Percentiles rank a stretch among this genome's conserved stretches.
Conservation (phyloP, 805 yeast species). For the Aciculoconidium aculeatum region DNA sequence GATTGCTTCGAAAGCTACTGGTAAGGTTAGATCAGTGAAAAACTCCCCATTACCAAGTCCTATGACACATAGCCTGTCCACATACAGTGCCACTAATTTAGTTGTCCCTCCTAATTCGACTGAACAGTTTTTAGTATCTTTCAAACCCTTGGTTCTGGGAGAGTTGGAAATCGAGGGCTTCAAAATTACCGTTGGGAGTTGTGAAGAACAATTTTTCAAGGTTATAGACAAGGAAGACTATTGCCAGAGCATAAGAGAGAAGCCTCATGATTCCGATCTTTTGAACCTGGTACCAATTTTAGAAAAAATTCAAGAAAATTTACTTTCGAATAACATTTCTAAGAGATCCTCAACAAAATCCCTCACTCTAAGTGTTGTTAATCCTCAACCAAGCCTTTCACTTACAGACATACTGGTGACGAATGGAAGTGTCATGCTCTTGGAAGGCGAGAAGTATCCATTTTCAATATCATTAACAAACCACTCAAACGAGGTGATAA, state of each 20-base stretch:
- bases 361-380: slow-evolving; percentile 27
- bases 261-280: no score
- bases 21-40: slow-evolving; percentile 2
- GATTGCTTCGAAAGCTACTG: background rate
- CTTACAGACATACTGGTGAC: slow-evolving; percentile 47
- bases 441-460: slow-evolving; percentile 65
- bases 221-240: slow-evolving; percentile 28
- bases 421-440: slow-evolving; percentile 65
- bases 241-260: no score
- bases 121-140: slow-evolving; percentile 36
- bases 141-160: slow-evolving; percentile 48
- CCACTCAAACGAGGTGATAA: slow-evolving; percentile 49
- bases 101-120: slow-evolving; percentile 23
- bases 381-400: slow-evolving; percentile 57
- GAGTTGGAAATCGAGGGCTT: slow-evolving; percentile 46
- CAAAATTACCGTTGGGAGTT: slow-evolving; percentile 44
- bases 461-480: slow-evolving; percentile 53
- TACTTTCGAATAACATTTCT: slow-evolving; percentile 18
- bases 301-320: slow-evolving; percentile 15
- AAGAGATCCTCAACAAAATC: slow-evolving; percentile 14
- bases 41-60: background rate
- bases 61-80: slow-evolving; percentile 2
- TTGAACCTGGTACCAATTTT: slow-evolving; percentile 3
- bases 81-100: slow-evolving; percentile 8
- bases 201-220: slow-evolving; percentile 40